Evolutionary conservation across 2,329 filamentous ascomycete species (phyloP), one percentile per base, ranked within the genome.

Genomic region (Colletotrichum echinochloae): DNA sequence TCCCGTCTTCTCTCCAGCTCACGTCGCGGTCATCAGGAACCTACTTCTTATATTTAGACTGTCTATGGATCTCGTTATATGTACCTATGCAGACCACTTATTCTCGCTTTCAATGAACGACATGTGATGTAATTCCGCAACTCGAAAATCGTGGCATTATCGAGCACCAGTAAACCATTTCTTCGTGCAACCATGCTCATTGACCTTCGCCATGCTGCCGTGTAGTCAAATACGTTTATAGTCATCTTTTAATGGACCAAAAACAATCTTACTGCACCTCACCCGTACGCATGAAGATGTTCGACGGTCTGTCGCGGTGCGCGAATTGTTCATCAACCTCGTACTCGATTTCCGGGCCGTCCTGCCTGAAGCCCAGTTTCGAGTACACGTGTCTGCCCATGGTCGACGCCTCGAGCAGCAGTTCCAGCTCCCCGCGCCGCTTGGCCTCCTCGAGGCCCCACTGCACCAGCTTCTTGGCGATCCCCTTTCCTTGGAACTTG

Each of bases 311-410:
- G 0, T 76, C 70, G 28, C 79, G 76, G 5, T 74, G 74, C 55
- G 73, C 68, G 41, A 85, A 85, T 74, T 85, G 80, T 74, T 84
- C 80, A 3, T 78, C 78, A 60, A 86, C 85, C 26, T 85, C 77
- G 62, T 84, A 87, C 35, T 77, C 78, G 12, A 86, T 78, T 65
- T 87, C 84, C 0, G 62, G 71, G 2, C 79, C 81, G 48, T 83
- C 81, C 4, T 80, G 78, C 35, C 75, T 74, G 67, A 87, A 88
- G 0, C 84, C 86, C 46, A 86, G 60, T 69, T 83, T 80, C n/a
- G 70, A 51, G 61, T 88, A 88, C 0, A 83, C 83, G 33, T 77
- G 74, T 12, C 85, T 77, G 3, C 86, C 86, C 85, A 87, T 84
- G 18, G 74, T 74, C 23, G 85, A 87, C 2, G 80, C 85, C 75